These are phyloP conservation scores for Xylaria grammica DNA, from an alignment of 495 filamentous ascomycete genomes.

Conservation along the genomic window DNA sequence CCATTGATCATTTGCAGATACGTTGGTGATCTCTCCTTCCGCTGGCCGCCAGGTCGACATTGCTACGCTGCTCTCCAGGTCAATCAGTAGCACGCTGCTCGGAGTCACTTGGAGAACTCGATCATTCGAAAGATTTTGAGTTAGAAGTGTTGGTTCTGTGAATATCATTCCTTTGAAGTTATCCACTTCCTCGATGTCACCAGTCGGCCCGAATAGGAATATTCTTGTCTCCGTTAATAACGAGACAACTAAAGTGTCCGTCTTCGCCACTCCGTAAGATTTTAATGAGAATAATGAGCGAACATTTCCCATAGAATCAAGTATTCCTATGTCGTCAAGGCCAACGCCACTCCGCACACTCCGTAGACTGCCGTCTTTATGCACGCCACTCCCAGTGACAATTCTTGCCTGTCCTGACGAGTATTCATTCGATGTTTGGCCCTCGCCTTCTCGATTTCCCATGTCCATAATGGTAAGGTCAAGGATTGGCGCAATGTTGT, in stretches of 20 bases:
- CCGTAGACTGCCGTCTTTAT: constrained; percentile 81
- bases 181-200: constrained; percentile 85
- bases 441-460: constrained; percentile 78
- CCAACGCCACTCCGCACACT: constrained; percentile 94
- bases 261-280: constrained; percentile 51
- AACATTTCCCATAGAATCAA: constrained; percentile 76
- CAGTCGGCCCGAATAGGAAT: constrained; percentile 74
- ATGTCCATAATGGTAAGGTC: constrained; percentile 97
- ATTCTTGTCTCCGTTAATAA: constrained; percentile 84
- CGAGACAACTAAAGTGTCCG: constrained; percentile 77
- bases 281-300: constrained; percentile 65
- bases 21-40: constrained; percentile 71
- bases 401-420: constrained; percentile 95
- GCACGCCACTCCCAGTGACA: constrained; percentile 88
- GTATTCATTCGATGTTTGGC: constrained; percentile 75
- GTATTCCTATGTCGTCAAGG: constrained; percentile 82
- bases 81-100: constrained; percentile 63
- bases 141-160: constrained; percentile 73
- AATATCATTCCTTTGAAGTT: constrained; percentile 72
- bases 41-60: constrained; percentile 70
- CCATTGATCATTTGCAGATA: constrained; percentile 70
- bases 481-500: constrained; percentile 87
- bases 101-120: constrained; percentile 81
- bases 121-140: constrained; percentile 63
- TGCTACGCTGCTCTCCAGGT: constrained; percentile 71